phyloP scores from a whole-genome alignment of 768 basidiomycete genomes.

The Lactarius trivialis region DNA sequence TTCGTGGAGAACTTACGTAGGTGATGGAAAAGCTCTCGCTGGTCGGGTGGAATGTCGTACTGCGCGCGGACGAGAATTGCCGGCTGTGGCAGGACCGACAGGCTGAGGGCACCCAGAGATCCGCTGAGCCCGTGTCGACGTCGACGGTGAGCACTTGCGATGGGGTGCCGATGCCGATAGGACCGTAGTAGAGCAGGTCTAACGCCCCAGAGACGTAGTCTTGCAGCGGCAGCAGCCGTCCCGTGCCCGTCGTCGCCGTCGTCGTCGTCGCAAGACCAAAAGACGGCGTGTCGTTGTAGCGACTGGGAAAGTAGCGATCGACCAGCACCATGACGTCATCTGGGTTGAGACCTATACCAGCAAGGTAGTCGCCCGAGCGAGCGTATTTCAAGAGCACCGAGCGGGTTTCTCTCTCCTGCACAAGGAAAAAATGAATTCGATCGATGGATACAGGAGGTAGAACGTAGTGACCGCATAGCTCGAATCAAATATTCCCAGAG shows the following conservation, averaged over 20 bases:
- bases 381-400: conserved; percentile 30
- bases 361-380: conserved; percentile 26
- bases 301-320: conserved; percentile 22
- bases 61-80: conserved; percentile 36
- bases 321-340: conserved; percentile 26
- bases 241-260: background rate
- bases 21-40: conserved; percentile 32
- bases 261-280: background rate
- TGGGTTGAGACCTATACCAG: conserved; percentile 30
- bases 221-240: conserved; percentile 29
- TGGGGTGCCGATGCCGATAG: conserved; percentile 48
- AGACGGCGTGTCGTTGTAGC: background rate
- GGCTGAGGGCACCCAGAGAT: conserved; percentile 49
- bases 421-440: background rate
- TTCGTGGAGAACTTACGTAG: conserved; percentile 35
- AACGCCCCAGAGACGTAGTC: conserved; percentile 36
- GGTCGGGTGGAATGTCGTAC: conserved; percentile 37
- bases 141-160: conserved; percentile 47
- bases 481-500: conserved; percentile 24
- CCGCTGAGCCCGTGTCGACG: conserved; percentile 63
- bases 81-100: conserved; percentile 36
- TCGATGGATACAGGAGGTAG: background rate
- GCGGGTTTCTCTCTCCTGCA: conserved; percentile 28
- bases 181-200: conserved; percentile 46
- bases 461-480: conserved; percentile 23